Conservation (phyloP, 73 alveolate species). For the Paramecium sonneborni region DNA sequence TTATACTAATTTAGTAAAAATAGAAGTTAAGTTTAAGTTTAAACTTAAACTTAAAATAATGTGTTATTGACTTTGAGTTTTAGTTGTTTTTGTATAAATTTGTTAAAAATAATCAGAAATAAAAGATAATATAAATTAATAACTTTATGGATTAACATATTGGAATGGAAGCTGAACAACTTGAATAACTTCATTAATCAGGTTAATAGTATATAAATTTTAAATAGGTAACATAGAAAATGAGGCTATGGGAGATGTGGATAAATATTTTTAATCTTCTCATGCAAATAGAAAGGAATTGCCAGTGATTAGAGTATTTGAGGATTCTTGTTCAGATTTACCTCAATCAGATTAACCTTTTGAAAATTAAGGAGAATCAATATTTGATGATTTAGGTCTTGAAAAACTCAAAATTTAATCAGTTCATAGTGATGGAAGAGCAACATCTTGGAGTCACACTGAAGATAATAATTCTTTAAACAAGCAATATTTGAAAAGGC, state of each 20-base stretch:
- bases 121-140: not conserved
- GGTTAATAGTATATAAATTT: not conserved
- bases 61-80: not conserved
- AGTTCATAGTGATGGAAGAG: conserved; percentile 25
- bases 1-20: too few relatives aligned
- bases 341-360: not conserved
- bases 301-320: not conserved
- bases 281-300: not conserved
- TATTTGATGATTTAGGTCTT: not conserved
- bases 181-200: not conserved
- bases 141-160: not conserved
- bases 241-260: not conserved
- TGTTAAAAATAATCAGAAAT: not conserved
- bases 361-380: not conserved
- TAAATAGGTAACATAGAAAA: not conserved
- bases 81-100: not conserved
- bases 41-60: not conserved
- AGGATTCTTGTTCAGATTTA: conserved; percentile 1
- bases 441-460: conserved; percentile 25
- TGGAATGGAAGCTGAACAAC: not conserved
- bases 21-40: too few relatives aligned
- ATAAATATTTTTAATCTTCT: not conserved
- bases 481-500: not conserved
- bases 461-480: conserved; percentile 3
- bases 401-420: not conserved